Evolutionary conservation across 2,329 filamentous ascomycete species (phyloP).

Genomic region (Phoma sp.): DNA sequence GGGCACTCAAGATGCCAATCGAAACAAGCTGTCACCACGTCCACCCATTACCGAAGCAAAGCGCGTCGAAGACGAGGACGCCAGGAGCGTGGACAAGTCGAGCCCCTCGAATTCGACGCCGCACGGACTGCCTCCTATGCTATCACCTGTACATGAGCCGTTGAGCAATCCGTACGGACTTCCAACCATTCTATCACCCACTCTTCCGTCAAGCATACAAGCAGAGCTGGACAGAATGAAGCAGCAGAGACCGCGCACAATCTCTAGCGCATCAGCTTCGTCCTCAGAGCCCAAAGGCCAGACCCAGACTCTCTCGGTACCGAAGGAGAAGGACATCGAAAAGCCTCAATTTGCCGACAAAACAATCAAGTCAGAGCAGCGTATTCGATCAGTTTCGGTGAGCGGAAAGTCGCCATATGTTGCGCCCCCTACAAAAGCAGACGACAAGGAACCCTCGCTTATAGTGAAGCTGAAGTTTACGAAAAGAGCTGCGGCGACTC

Average conservation of each 20-base stretch:
- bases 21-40: conserved; percentile 19
- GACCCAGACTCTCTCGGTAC: conserved; percentile 31
- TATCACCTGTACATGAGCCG: conserved; percentile 51
- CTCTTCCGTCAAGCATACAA: conserved; percentile 61
- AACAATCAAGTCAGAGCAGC: conserved; percentile 27
- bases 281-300: conserved; percentile 43
- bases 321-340: conserved; percentile 18
- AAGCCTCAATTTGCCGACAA: conserved; percentile 27
- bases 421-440: conserved; percentile 16
- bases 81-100: conserved; percentile 38
- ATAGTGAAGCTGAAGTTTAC: conserved; percentile 60
- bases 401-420: conserved; percentile 35
- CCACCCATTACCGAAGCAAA: conserved; percentile 26
- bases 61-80: conserved; percentile 48
- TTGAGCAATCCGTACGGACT: conserved; percentile 51
- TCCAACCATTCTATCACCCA: conserved; percentile 63
- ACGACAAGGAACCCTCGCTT: conserved; percentile 33
- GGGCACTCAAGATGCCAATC: conserved; percentile 18
- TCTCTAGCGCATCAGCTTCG: conserved; percentile 44
- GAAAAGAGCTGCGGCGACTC: conserved; percentile 56
- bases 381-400: conserved; percentile 34
- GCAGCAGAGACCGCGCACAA: conserved; percentile 42
- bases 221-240: conserved; percentile 57
- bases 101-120: conserved; percentile 40
- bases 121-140: conserved; percentile 46